Base-by-base conservation (phyloP, 2,329 filamentous ascomycete genomes). In the Fusarium nodosum region DNA sequence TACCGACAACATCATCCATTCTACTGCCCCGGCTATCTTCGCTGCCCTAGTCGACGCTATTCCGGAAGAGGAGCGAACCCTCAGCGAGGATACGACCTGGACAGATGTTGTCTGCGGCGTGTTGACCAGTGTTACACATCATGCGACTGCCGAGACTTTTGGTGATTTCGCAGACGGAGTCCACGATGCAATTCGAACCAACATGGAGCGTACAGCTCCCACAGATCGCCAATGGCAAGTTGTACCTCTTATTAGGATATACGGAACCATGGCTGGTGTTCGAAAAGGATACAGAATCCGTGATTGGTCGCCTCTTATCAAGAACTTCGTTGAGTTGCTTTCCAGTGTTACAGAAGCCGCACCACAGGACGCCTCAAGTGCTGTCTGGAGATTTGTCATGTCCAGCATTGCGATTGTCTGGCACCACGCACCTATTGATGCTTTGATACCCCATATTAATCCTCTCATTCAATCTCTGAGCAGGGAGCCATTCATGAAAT, bases 51-150 rank as follows among this genome's bases (percentile, higher is more conserved):
- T 90, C n/a, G 76, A 76, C 46, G 82, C 82, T 11, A 82, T 88
- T 6, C 85, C 85, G 0, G 80, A 83, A 5, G 82, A 85, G 1
- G 86, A 87, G 56, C 82, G 83, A 45, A 75, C 82, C 13, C 81
- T 86, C 15, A 76, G 82, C 8, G 80, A 85, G 26, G 77, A 81
- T 13, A 79, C 82, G 7, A 80, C 80, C 8, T 91, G 89, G 88
- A 86, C 82, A 7, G 86, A 91, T 54, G 86, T 97, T 24, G 84
- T 93, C 36, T 88, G 87, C 69, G 95, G 95, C 28, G 87, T 95
- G 28, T 78, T 97, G 38, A 92, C 92, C 8, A 94, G 92, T 72
- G 82, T 93, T 31, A 89, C 97, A 52, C 96, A 99, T 77, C 91
- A 97, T 76, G 91, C 92, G 2, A 92, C 88, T 53, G 79, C 85